Evolutionary conservation across 2,329 filamentous ascomycete species (phyloP), one percentile per base, ranked within the genome.

Genomic region (Exophiala sp.): DNA sequence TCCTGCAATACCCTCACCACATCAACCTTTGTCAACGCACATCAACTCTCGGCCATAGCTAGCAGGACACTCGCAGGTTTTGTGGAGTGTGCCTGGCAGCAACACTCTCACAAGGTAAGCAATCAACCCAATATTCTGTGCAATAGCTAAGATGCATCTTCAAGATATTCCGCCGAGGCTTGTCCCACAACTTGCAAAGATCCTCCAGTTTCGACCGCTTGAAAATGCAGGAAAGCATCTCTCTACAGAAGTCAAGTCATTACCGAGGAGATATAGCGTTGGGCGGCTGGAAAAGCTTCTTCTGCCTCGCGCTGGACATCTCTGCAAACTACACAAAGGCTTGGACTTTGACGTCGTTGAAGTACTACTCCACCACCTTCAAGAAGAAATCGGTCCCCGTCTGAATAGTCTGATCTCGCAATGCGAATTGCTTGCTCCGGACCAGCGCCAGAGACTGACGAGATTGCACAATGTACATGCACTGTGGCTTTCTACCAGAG

Each of bases 401-500:
- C 56, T 63, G 11, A 59, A 61, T 45, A 48, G 53, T 21, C 50
- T 63, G 18, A 42, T 54, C 20, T 48, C 50, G 5, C 49, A 58
- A 35, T 50, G 54, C 16, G 24, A 61, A 10, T 32, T 55, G 16
- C 46, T 64, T 8, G 47, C 47, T 7, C 33, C 40, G 10, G 53
- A 63, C 16, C 56, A 61, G 41, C 42, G 41, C 18, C 45, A 32
- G 14, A 67, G 47, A 66, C 65, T 55, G 48, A 58, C 6, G 33
- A 57, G 12, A 65, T 55, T 73, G 10, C 59, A 63, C 16, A 61
- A 60, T 0, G 51, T 73, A 9, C 60, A 64, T 14, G 66, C 64
- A 0, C 64, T 72, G 57, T 73, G 70, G 71, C 60, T 65, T 33
- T 47, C 51, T 7, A 57, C 56, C 6, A 10, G 47, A 7, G 35